Conservation (phyloP, 1,284 basidiomycete species). For the Pterulicium gracile region DNA sequence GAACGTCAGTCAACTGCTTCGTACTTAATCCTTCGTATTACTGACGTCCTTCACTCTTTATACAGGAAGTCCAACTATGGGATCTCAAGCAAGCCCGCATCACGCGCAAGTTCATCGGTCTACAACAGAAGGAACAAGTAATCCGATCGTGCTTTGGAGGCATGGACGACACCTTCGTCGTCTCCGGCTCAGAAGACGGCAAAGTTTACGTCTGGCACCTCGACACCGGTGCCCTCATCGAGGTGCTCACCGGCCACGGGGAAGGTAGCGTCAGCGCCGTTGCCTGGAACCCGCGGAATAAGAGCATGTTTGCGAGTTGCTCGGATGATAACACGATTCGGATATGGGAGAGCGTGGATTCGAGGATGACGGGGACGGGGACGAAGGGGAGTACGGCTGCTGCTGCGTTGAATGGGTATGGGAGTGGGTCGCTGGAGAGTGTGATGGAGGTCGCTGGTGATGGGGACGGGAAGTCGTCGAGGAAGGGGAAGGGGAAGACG, state of each 20-base stretch:
- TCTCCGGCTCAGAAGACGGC: constrained; percentile 93
- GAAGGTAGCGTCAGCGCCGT: constrained; percentile 88
- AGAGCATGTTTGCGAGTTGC: constrained; percentile 88
- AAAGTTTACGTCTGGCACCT: constrained; percentile 95
- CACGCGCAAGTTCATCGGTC: constrained; percentile 73
- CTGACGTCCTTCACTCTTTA: constrained; percentile 11
- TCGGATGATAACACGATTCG: constrained; percentile 81
- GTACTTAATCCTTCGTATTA: constrained; percentile 7
- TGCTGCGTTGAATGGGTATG: neutral
- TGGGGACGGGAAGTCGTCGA: constrained; percentile 16
- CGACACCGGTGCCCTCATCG: constrained; percentile 72
- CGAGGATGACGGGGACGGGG: neutral
- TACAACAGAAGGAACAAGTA: constrained; percentile 72
- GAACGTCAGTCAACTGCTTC: constrained; percentile 43
- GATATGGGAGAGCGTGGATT: constrained; percentile 70
- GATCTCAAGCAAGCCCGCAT: constrained; percentile 63
- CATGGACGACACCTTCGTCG: constrained; percentile 79
- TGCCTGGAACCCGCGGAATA: constrained; percentile 87
- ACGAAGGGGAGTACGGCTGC: neutral
- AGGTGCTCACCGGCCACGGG: constrained; percentile 79
- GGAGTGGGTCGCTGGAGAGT: neutral
- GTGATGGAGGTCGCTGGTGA: constrained; percentile 8
- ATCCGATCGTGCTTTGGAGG: constrained; percentile 94
- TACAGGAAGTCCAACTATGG: constrained; percentile 84
- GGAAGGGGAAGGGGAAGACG: constrained; percentile 61